Base-by-base conservation (phyloP, 495 filamentous ascomycete genomes). In the Beverwykella pulmonaria region DNA sequence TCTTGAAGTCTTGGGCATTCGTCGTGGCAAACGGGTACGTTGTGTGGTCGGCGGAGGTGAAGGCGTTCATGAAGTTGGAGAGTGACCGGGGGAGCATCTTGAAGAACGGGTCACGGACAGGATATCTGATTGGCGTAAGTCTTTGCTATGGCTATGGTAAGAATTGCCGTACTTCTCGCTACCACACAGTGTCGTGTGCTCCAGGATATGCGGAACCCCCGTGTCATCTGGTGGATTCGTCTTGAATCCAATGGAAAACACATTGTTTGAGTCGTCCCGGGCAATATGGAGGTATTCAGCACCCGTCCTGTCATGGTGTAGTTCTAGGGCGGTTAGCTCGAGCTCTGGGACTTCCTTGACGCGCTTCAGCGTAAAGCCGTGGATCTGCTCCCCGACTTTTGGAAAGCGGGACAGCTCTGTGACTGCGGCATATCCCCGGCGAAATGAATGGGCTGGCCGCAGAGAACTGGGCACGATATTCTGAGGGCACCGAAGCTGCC, bases 41-140 rank as follows among this genome's bases (percentile, higher is more conserved):
- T n/a, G 94, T 98, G 74, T 98, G 92, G 73, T 98, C 94, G 22
- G 91, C 88, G 32, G 92, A 90, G 36, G 94, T 98, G 72, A 98
- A 95, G 48, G 94, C 94, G 74, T 98, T 98, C 94, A 98, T 98
- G 74, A 97, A 98, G 75, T 97, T 98, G 44, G 94, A 96, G 2
- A 98, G 85, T 25, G 94, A 96, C 53, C 94, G 88, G 15, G 93
- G 95, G 27, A 98, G 85, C 94, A 98, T 98, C 83, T 98, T 98
- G 80, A 98, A 98, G 81, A 98, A 98, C 0, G 94, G 94, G 77
- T 98, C 94, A 58, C 94, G 89, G 66, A 98, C 90, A 19, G 94
- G 95, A 77, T 93, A 96, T 75, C 92, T 96, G 74, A 5, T 15
- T 25, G 10, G 26, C 67, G 60, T 63, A 50, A 59, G 75, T 12